Base-by-base conservation (phyloP, 805 yeast species). In the Yamadazyma paraphyllophila region DNA sequence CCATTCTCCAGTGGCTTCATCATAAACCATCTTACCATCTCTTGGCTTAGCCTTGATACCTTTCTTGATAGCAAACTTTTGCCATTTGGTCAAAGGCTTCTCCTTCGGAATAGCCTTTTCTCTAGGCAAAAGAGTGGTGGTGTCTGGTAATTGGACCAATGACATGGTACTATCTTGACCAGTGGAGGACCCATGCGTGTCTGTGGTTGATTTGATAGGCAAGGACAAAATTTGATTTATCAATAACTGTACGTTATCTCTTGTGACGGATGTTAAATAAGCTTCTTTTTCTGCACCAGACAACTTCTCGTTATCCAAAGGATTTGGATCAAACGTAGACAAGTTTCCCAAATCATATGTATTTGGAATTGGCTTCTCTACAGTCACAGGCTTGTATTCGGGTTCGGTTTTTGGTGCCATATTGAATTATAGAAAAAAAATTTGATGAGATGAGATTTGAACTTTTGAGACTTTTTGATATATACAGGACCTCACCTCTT, bases 81-180 rank as follows among this genome's bases (percentile, higher is more conserved):
- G 97, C 99, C 99, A 94, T 71, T 84, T 90, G 54, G 99, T 91
- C 57, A 83, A 87, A 45, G 92, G 85, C 73, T 88, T 94, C 44
- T 88, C 82, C 69, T 90, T 91, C 48, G 99, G 99, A 58, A 94
- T 69, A 39, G 97, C 83, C 71, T 94, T 94, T 66, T 94, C 99
- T 76, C 99, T 80, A 45, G 99, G 99, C 52, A 91, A 74, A 47
- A 70, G 78, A 14, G 96, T 84, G 12, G 77, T 66, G 17, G 97
- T 95, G 45, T 80, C 89, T 29, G 99, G 98, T 49, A 94, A 76
- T 59, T 78, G 82, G 44, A 94, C 81, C 51, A 92, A 78, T 8
- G 97, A 83, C 80, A 90, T 82, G 43, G 86, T 80, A 10, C 95
- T 79, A 60, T 75, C 80, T 58, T 81, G 84, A 16, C 82, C 87